Base-by-base conservation (phyloP, 768 basidiomycete species). In the Kwoniella pini region DNA sequence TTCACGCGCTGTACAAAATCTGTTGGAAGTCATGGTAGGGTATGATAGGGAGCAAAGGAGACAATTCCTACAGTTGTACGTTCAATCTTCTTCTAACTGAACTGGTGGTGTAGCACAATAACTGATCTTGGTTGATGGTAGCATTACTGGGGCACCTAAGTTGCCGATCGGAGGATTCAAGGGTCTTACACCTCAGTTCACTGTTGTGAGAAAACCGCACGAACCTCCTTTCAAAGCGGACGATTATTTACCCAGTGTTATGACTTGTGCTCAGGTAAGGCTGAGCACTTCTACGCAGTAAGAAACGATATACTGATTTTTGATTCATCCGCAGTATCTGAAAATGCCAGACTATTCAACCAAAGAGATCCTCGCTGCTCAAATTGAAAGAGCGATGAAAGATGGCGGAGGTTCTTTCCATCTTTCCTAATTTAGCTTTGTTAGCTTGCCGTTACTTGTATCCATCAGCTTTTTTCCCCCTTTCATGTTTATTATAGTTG, bases 321-420 rank as follows among this genome's bases (percentile, higher is more conserved):
- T 68, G 53, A 67, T 54, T 33, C 24, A 10, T 45, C 28, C 38
- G 13, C 17, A 76, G 76, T 80, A 79, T 64, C 81, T 99, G 73
- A 99, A 99, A 79, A 82, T 97, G 66, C 95, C 95, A 0, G 93
- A 97, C 72, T 98, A 98, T 77, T 91, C 89, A 57, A 87, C 88
- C 26, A 92, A 89, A 79, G 84, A 82, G 33, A 86, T 90, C 38
- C 88, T 98, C 86, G 83, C 81, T 70, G 86, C 90, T 77, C 95
- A 92, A 76, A 79, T 99, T 67, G 82, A 82, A 52, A 82, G 85
- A 30, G 95, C 96, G 36, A 90, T 96, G 82, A 85, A 86, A 69
- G 96, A 98, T 80, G 96, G 96, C 40, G 88, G 91, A 58, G 92
- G 92, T 53, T 91, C 91, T 73, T 98, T 98, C 89, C 94, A 97